A percentile compares a stretch with the other conserved stretches of the same genome.
phyloP scores from a whole-genome alignment of 1,284 basidiomycete genomes.

The Marasmius tenuissimus region DNA sequence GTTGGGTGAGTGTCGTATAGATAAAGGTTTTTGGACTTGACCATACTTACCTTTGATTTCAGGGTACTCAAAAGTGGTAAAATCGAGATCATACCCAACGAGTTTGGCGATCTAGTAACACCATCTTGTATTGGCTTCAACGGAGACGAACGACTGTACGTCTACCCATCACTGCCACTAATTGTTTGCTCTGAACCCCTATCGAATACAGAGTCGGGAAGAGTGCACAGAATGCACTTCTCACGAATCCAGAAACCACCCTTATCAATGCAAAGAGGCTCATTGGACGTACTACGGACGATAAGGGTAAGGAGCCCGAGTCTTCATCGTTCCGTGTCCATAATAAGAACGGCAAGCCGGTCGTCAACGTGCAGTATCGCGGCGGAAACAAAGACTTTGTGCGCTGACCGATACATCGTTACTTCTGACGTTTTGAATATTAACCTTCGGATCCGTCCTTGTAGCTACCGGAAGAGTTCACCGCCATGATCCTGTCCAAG shows the following conservation, averaged over 20 bases:
- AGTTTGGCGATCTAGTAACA: conserved; percentile 84
- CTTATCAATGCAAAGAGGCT: conserved; percentile 87
- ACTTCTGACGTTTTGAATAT: conserved; percentile 6
- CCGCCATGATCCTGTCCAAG: conserved; percentile 95
- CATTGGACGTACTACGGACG: conserved; percentile 69
- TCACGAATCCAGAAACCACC: conserved; percentile 76
- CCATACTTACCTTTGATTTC: not conserved
- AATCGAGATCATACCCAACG: conserved; percentile 83
- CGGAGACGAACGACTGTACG: conserved; percentile 72
- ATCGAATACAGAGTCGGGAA: conserved; percentile 46
- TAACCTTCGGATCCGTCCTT: conserved; percentile 1
- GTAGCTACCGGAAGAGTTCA: conserved; percentile 93
- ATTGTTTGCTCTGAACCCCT: not conserved
- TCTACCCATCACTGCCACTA: not conserved
- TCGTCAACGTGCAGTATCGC: conserved; percentile 73
- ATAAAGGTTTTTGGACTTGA: not conserved
- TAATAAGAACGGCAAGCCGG: conserved; percentile 70
- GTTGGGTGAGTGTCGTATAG: conserved; percentile 40
- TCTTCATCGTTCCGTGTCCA: conserved; percentile 71
- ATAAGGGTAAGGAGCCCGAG: conserved; percentile 64
- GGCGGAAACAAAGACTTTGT: conserved; percentile 73
- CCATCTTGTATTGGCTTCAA: conserved; percentile 80
- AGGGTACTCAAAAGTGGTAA: conserved; percentile 80
- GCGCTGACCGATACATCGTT: conserved; percentile 20
- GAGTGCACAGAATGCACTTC: conserved; percentile 58